Percentiles rank a stretch among this genome's conserved stretches.
phyloP scores from a whole-genome alignment of 345 rosid species.

The Salix koriyanagi region DNA sequence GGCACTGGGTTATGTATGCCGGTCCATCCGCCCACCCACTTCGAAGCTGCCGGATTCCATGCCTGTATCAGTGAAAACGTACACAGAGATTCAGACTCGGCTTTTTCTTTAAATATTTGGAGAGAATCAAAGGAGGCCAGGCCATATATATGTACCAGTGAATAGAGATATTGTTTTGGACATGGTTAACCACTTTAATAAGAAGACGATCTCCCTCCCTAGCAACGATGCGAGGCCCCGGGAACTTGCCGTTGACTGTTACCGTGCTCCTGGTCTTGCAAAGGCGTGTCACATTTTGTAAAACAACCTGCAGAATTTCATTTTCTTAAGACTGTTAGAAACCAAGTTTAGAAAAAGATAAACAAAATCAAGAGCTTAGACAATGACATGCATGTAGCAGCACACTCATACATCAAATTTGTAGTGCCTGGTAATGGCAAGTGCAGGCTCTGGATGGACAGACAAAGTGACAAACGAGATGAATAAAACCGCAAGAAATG shows the following conservation, averaged over 20 bases:
- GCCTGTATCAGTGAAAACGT: background rate
- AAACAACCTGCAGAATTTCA: slow-evolving; percentile 2
- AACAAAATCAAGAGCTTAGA: too few species aligned
- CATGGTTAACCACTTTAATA: slow-evolving; percentile 6
- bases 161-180: slow-evolving; percentile 16
- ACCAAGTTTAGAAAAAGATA: background rate
- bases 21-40: background rate
- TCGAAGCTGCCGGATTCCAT: slow-evolving; percentile 2
- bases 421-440: too few species aligned
- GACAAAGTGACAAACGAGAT: too few species aligned
- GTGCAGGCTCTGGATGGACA: too few species aligned
- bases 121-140: too few species aligned
- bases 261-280: slow-evolving; percentile 17
- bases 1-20: background rate
- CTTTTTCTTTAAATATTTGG: background rate
- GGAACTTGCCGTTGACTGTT: background rate
- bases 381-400: too few species aligned
- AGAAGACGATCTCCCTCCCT: background rate
- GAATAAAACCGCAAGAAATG: too few species aligned
- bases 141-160: slow-evolving; percentile 5
- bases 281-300: slow-evolving; percentile 16
- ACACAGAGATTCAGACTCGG: too few species aligned
- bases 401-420: too few species aligned
- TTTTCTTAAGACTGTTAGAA: background rate
- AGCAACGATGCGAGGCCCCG: slow-evolving; percentile 2